Percentiles rank a stretch among this genome's conserved stretches.
Evolutionary conservation across 1,139 yeast genomes (phyloP).

Genomic region (Yamadazyma friedrichii): DNA sequence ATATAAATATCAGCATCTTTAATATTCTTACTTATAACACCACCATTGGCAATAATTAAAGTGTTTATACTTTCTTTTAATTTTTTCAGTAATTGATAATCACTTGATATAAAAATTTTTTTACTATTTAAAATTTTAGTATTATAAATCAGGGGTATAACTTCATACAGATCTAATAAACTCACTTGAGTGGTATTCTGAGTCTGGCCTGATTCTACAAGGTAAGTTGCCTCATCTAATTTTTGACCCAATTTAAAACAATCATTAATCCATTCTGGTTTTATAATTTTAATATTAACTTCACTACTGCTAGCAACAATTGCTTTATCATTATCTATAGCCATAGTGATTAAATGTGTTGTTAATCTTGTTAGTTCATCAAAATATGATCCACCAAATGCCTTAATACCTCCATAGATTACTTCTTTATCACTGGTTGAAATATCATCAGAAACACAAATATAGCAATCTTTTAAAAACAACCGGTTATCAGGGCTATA

Average conservation of each 20-base stretch:
- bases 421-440: slow-evolving; percentile 62
- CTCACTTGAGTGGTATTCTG: not conserved
- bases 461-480: slow-evolving; percentile 59
- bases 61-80: slow-evolving; percentile 24
- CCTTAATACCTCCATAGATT: slow-evolving; percentile 62
- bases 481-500: slow-evolving; percentile 71
- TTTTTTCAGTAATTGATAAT: slow-evolving; percentile 33
- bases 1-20: slow-evolving; percentile 55
- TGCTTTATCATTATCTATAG: slow-evolving; percentile 50
- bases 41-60: slow-evolving; percentile 34
- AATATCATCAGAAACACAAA: slow-evolving; percentile 61
- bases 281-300: slow-evolving; percentile 57
- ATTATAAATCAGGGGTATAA: slow-evolving; percentile 11
- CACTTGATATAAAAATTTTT: slow-evolving; percentile 29
- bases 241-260: slow-evolving; percentile 55
- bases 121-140: slow-evolving; percentile 23
- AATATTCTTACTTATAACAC: slow-evolving; percentile 22
- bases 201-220: slow-evolving; percentile 15
- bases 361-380: slow-evolving; percentile 67
- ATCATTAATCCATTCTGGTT: slow-evolving; percentile 76
- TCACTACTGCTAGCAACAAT: slow-evolving; percentile 41
- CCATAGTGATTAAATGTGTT: slow-evolving; percentile 71
- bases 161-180: slow-evolving; percentile 13
- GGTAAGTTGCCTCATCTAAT: slow-evolving; percentile 54
- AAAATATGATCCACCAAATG: slow-evolving; percentile 73